Conservation (phyloP, 805 yeast species). For the Kazachstania psychrophila region DNA sequence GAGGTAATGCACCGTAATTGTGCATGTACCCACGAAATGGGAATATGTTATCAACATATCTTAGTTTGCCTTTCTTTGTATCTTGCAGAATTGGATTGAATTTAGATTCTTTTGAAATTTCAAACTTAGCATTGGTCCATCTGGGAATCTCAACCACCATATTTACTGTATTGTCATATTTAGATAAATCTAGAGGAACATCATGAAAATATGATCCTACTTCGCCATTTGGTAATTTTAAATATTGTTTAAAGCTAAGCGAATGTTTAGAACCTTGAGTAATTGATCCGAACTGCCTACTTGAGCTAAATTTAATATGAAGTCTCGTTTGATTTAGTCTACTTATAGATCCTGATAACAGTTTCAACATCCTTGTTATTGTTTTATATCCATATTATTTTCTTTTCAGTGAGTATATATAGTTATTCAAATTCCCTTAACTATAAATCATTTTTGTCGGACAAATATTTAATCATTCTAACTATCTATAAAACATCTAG, state of each 20-base stretch:
- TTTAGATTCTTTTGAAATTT: slow-evolving; percentile 46
- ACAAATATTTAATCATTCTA: too few relatives aligned
- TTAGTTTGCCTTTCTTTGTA: slow-evolving; percentile 53
- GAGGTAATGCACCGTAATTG: slow-evolving; percentile 84
- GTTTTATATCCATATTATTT: too few relatives aligned
- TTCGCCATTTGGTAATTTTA: slow-evolving; percentile 35
- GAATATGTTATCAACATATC: slow-evolving; percentile 71
- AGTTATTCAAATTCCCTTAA: too few relatives aligned
- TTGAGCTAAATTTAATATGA: neutral
- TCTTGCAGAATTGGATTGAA: slow-evolving; percentile 81
- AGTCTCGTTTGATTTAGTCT: neutral
- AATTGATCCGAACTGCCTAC: slow-evolving; percentile 9
- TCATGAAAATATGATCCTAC: slow-evolving; percentile 65
- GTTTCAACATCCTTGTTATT: neutral
- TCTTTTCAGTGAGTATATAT: too few relatives aligned
- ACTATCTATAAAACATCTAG: too few relatives aligned
- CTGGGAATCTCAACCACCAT: slow-evolving; percentile 74
- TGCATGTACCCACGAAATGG: slow-evolving; percentile 81
- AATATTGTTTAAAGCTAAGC: slow-evolving; percentile 36
- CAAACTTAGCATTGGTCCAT: slow-evolving; percentile 80
- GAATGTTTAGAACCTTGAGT: slow-evolving; percentile 34
- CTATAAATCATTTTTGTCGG: too few relatives aligned
- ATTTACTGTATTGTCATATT: slow-evolving; percentile 40
- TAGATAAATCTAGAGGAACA: slow-evolving; percentile 42
- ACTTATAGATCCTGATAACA: neutral